These are phyloP conservation scores for Nakazawaea anatomiae DNA, from an alignment of 805 yeast genomes.

Conservation along the genomic window DNA sequence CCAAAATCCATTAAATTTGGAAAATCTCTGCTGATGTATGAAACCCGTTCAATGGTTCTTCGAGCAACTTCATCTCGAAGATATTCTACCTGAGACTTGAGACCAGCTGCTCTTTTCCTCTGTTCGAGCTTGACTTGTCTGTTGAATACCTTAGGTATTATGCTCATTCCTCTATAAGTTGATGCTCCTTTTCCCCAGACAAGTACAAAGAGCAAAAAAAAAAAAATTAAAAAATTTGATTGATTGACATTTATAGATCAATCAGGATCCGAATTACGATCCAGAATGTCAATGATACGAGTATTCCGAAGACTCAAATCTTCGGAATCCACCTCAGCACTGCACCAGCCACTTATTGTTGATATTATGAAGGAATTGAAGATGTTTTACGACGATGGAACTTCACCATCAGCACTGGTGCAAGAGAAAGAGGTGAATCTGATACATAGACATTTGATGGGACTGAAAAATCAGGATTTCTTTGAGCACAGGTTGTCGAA, in stretches of 20 bases:
- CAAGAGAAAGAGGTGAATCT: slow-evolving; percentile 1
- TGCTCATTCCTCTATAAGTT: background rate
- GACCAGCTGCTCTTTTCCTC: slow-evolving; percentile 41
- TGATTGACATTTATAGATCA: too few relatives aligned
- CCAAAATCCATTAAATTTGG: slow-evolving; percentile 65
- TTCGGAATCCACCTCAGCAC: background rate
- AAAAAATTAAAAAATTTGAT: background rate
- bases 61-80: slow-evolving; percentile 68
- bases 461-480: background rate
- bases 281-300: background rate
- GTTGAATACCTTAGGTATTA: slow-evolving; percentile 46
- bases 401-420: too few relatives aligned
- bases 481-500: background rate
- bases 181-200: background rate
- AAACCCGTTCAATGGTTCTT: slow-evolving; percentile 68
- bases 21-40: slow-evolving; percentile 64
- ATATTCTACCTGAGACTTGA: slow-evolving; percentile 54
- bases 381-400: background rate
- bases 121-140: slow-evolving; percentile 57
- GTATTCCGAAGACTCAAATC: background rate
- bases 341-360: background rate
- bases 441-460: background rate
- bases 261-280: too few relatives aligned
- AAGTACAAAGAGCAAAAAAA: background rate
- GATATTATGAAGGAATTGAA: slow-evolving; percentile 2